A percentile compares a stretch with the other conserved stretches of the same genome.
Evolutionary conservation across 345 rosid species (phyloP).

Genomic region (Syzygium aromaticum): DNA sequence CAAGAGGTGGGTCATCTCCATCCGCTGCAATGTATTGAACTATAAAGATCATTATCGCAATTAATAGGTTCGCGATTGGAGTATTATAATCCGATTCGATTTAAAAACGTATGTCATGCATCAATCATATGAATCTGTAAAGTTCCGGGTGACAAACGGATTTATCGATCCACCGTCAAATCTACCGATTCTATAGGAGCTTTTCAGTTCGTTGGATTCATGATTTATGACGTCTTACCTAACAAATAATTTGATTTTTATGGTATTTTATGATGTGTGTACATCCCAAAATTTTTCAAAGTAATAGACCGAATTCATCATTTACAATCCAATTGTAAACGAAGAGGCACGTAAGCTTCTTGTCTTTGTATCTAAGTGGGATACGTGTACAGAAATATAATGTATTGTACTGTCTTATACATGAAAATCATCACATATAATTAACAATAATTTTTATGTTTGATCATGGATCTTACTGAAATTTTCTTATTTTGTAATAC

Average conservation of each 20-base stretch:
- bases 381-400: not conserved
- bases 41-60: not conserved
- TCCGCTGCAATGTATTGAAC: not conserved
- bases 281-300: not conserved
- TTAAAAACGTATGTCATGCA: not conserved
- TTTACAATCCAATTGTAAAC: not conserved
- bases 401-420: not conserved
- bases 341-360: not conserved
- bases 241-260: not conserved
- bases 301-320: not conserved
- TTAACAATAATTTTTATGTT: not conserved
- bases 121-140: not conserved
- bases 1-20: not conserved
- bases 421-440: not conserved
- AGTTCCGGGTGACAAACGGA: not conserved
- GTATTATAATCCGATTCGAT: not conserved
- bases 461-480: not conserved
- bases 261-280: not conserved
- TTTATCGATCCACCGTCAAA: not conserved
- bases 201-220: not conserved
- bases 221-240: not conserved
- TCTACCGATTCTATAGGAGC: not conserved
- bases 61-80: not conserved
- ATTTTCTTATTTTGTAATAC: not conserved
- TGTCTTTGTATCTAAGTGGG: not conserved